Evolutionary conservation across 2,329 filamentous ascomycete species (phyloP).

Genomic region (Didymella pomorum): DNA sequence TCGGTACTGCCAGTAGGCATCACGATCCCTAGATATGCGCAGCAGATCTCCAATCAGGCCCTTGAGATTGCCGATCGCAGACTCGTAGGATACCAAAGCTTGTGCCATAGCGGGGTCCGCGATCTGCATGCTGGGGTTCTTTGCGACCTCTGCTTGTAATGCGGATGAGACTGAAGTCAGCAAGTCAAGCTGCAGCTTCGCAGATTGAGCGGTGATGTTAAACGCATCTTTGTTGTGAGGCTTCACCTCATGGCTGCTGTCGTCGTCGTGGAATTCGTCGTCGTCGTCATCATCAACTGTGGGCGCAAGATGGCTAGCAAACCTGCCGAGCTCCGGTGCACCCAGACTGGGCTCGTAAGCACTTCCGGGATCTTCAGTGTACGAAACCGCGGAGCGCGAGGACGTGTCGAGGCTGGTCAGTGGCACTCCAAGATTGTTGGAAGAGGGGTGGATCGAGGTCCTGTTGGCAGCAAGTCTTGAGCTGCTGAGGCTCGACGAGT

Average conservation of each 20-base stretch:
- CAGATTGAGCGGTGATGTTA: conserved; percentile 95
- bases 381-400: conserved; percentile 56
- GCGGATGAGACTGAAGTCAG: conserved; percentile 86
- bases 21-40: conserved; percentile 91
- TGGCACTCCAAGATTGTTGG: conserved; percentile 59
- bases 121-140: conserved; percentile 75
- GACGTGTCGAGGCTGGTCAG: conserved; percentile 51
- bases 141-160: conserved; percentile 73
- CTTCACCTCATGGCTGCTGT: conserved; percentile 76
- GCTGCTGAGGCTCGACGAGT: conserved; percentile 50
- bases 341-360: conserved; percentile 65
- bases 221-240: conserved; percentile 89
- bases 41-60: conserved; percentile 84
- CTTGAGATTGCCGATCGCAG: conserved; percentile 86
- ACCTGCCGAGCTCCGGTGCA: conserved; percentile 62
- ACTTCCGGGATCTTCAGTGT: conserved; percentile 64
- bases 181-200: conserved; percentile 89
- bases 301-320: conserved; percentile 58
- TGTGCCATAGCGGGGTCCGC: conserved; percentile 78
- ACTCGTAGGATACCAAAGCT: conserved; percentile 85
- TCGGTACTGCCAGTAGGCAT: conserved; percentile 96
- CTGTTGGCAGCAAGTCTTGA: conserved; percentile 41
- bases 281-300: conserved; percentile 67
- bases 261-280: conserved; percentile 82
- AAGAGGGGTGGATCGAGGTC: conserved; percentile 42